These are phyloP conservation scores for Boletus tylopilopsis DNA, from an alignment of 768 basidiomycete species.

Conservation along the genomic window DNA sequence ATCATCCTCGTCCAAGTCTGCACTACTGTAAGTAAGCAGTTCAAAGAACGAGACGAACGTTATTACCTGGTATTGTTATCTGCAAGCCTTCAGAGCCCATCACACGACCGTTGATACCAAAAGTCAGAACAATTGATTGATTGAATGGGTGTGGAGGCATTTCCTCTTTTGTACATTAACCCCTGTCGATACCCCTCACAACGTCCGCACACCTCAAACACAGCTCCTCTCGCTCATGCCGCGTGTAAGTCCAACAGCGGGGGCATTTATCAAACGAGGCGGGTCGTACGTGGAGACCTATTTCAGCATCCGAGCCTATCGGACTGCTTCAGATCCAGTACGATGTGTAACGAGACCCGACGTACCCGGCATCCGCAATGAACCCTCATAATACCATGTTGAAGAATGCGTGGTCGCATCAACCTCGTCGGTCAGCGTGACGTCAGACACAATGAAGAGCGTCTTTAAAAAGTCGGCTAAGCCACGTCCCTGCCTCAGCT, in stretches of 20 bases:
- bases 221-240: slow-evolving; percentile 45
- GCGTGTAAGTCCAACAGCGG: slow-evolving; percentile 83
- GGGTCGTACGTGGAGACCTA: slow-evolving; percentile 58
- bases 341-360: not conserved
- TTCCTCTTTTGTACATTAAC: slow-evolving; percentile 13
- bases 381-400: slow-evolving; percentile 48
- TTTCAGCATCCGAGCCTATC: slow-evolving; percentile 12
- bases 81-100: slow-evolving; percentile 42
- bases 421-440: slow-evolving; percentile 45
- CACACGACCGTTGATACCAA: slow-evolving; percentile 3
- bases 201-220: slow-evolving; percentile 60
- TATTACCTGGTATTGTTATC: slow-evolving; percentile 46
- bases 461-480: slow-evolving; percentile 65
- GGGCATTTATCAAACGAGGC: slow-evolving; percentile 73
- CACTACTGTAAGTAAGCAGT: not conserved
- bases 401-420: slow-evolving; percentile 38
- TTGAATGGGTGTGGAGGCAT: not conserved
- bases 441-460: slow-evolving; percentile 80
- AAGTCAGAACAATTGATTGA: not conserved
- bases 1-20: slow-evolving; percentile 82
- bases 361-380: slow-evolving; percentile 45
- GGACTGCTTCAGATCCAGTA: not conserved
- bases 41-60: not conserved
- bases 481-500: not conserved
- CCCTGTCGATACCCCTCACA: slow-evolving; percentile 10